phyloP scores from a whole-genome alignment of 495 filamentous ascomycete species.

The Pyrenula massariospora region DNA sequence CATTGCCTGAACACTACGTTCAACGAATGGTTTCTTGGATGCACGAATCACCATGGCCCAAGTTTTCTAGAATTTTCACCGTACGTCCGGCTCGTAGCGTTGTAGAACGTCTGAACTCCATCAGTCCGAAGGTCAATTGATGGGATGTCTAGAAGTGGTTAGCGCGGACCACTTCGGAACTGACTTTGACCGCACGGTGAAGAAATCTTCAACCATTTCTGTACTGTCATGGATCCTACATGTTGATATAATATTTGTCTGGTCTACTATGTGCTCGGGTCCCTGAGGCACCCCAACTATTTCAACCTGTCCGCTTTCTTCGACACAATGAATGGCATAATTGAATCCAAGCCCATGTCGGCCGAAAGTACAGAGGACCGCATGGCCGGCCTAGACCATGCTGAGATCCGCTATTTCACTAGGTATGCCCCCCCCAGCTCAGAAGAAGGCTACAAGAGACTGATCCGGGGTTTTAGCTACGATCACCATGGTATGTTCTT shows the following conservation, averaged over 20 bases:
- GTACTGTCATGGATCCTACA: not conserved
- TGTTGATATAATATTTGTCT: not conserved
- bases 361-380: conserved; percentile 17
- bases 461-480: conserved; percentile 46
- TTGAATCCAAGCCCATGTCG: not conserved
- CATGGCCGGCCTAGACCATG: conserved; percentile 60
- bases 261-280: not conserved
- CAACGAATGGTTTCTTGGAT: too few relatives aligned
- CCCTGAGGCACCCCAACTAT: not conserved
- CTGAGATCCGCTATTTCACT: conserved; percentile 95
- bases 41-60: too few relatives aligned
- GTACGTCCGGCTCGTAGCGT: too few relatives aligned
- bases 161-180: not conserved
- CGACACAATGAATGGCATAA: not conserved
- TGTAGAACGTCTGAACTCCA: too few relatives aligned
- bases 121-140: too few relatives aligned
- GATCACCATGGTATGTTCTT: conserved; percentile 78
- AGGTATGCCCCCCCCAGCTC: conserved; percentile 44
- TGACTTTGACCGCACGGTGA: not conserved
- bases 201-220: not conserved
- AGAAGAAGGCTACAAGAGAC: not conserved
- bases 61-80: too few relatives aligned
- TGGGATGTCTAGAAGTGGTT: not conserved
- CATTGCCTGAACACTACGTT: too few relatives aligned
- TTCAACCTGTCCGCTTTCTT: not conserved